phyloP scores from a whole-genome alignment of 2,329 filamentous ascomycete species.

The Fusarium hostae region DNA sequence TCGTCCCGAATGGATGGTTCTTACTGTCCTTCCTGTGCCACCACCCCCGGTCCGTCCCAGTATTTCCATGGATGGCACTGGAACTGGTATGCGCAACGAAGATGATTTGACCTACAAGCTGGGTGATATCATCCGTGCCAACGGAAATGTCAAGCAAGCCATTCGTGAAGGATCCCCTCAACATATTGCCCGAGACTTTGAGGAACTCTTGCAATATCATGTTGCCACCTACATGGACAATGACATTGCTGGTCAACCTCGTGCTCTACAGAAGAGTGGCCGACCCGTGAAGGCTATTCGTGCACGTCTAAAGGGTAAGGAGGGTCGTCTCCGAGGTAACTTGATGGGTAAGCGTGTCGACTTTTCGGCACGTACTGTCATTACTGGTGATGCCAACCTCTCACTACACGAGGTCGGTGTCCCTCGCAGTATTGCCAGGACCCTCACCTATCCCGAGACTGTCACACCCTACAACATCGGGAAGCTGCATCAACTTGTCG shows the following conservation, averaged over 20 bases:
- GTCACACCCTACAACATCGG: conserved; percentile 98
- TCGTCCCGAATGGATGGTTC: conserved; percentile 97
- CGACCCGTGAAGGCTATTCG: conserved; percentile 97
- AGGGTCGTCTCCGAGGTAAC: conserved; percentile 96
- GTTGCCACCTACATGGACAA: conserved; percentile 99
- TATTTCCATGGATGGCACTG: conserved; percentile 96
- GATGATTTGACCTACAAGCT: conserved; percentile 99
- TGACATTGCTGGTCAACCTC: conserved; percentile 94
- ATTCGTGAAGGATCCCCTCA: conserved; percentile 91
- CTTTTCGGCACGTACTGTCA: conserved; percentile 99
- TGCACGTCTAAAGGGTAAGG: conserved; percentile 97
- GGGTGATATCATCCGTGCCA: conserved; percentile 97
- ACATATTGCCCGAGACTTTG: conserved; percentile 91
- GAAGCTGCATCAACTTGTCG: conserved; percentile 87
- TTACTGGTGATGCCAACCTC: conserved; percentile 97
- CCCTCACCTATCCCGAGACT: conserved; percentile 94
- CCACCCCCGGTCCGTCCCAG: conserved; percentile 95
- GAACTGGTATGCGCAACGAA: conserved; percentile 91
- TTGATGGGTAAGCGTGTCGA: conserved; percentile 99
- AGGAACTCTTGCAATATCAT: conserved; percentile 93
- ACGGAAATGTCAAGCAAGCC: conserved; percentile 91
- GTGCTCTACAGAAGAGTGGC: conserved; percentile 95
- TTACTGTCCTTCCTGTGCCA: conserved; percentile 94
- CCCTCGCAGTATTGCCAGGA: conserved; percentile 90
- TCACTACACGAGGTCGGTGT: conserved; percentile 98